Evolutionary conservation across 192 early-diverging fungal species (phyloP).

Genomic region (Gryganskiella cystojenkinii): DNA sequence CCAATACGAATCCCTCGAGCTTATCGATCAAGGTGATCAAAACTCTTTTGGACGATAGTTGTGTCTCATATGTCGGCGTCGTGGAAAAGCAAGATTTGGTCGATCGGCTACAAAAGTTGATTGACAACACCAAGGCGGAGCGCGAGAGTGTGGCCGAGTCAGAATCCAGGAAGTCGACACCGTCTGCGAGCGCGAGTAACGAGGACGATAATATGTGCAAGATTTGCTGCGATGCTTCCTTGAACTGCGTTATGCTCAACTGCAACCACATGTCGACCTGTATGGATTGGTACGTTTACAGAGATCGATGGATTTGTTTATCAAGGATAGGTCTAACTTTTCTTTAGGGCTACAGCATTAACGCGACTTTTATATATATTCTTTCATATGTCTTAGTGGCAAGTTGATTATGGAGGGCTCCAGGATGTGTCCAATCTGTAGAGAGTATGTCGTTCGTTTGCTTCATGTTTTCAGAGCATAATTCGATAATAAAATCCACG

Average conservation of each 20-base stretch:
- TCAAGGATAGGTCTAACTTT: too few species aligned
- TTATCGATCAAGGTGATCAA: conserved; percentile 79
- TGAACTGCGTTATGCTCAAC: conserved; percentile 87
- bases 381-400: conserved; percentile 38
- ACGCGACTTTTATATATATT: conserved; percentile 6
- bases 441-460: conserved; percentile 73
- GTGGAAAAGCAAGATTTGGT: conserved; percentile 85
- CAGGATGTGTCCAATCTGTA: conserved; percentile 86
- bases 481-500: not conserved
- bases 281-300: conserved; percentile 74
- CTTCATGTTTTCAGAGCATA: conserved; percentile 79
- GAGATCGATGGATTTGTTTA: not conserved
- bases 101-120: conserved; percentile 67
- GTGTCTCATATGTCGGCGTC: conserved; percentile 73
- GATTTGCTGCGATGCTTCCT: conserved; percentile 82
- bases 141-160: conserved; percentile 60
- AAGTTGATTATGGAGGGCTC: conserved; percentile 58
- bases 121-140: conserved; percentile 63
- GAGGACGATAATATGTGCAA: conserved; percentile 80
- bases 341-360: not conserved
- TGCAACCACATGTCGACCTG: conserved; percentile 91
- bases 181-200: not conserved
- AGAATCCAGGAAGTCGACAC: conserved; percentile 22
- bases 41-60: conserved; percentile 67
- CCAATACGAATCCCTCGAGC: conserved; percentile 60